Evolutionary conservation across 106 monocot genomes (phyloP), one percentile per base, ranked within the genome.

Genomic region (Platanthera zijinensis): DNA sequence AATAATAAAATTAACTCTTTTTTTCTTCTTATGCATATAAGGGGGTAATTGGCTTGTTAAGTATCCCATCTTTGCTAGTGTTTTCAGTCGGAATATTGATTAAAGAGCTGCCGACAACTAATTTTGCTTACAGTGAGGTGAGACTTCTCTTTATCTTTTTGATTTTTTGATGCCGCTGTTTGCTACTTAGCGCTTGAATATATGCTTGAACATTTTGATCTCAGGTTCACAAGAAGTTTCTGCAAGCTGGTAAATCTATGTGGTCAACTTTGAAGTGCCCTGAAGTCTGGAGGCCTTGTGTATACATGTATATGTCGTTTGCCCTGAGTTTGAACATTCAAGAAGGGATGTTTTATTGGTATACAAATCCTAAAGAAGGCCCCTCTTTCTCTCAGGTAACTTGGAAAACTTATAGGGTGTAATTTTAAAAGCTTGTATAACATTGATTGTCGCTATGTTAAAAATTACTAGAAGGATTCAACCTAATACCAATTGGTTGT

Each of bases 331-430:
- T 89, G 52, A 85, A 87, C 76, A 92, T 88, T 50, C 89, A 89
- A 77, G 88, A 95, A 85, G 95, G 95, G 48, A 84, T 88, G 90
- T 95, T 95, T 57, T 95, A 92, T 73, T 95, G 95, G 95, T 92
- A 90, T 80, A 95, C 95, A 5, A 89, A 95, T 80, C 52, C 79
- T 61, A 83, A 86, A 78, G 75, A 86, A 47, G 95, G 95, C 52
- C 90, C 86, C 52, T 72, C 86, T 53, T 95, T 95, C 57, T 88
- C 92, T 69, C 88, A 95, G 90, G 95, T 92, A 84, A 22, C 14
- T 78, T n/a, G 50, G 13, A 72, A 72, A 72, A 32, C n/a, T 61
- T 61, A 1, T 19, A 6, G 62, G 18, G 62, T 63, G 19, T 63
- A 21, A 39, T 39, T 39, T 39, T 39, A 39, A 39, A 25, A 63